These are phyloP conservation scores for Fusarium piperis DNA, from an alignment of 2,329 filamentous ascomycete species.

Conservation along the genomic window DNA sequence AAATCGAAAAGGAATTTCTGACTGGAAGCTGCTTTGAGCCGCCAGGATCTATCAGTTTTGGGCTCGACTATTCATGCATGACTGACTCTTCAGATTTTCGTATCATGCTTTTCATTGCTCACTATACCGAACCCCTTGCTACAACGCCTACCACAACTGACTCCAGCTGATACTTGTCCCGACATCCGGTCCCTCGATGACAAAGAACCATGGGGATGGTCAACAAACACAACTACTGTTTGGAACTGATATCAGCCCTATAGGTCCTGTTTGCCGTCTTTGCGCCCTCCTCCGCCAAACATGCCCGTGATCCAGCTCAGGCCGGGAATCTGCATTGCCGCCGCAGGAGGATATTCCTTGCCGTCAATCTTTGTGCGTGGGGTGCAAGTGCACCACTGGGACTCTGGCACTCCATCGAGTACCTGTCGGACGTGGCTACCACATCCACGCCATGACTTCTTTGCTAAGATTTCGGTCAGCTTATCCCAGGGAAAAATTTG, in stretches of 20 bases:
- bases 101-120: slow-evolving; percentile 10
- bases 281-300: slow-evolving; percentile 26
- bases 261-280: slow-evolving; percentile 34
- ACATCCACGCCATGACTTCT: slow-evolving; percentile 61
- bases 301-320: slow-evolving; percentile 50
- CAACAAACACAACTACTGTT: not conserved
- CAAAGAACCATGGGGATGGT: not conserved
- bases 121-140: not conserved
- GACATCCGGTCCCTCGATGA: not conserved
- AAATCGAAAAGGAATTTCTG: not conserved
- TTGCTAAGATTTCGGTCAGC: slow-evolving; percentile 47
- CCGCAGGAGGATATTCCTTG: slow-evolving; percentile 57
- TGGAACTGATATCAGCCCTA: not conserved
- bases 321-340: slow-evolving; percentile 51
- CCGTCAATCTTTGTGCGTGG: slow-evolving; percentile 55
- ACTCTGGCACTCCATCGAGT: slow-evolving; percentile 55
- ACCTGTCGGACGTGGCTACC: slow-evolving; percentile 58
- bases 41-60: not conserved
- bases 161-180: not conserved
- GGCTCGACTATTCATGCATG: not conserved
- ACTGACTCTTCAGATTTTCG: not conserved
- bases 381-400: slow-evolving; percentile 59
- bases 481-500: not conserved
- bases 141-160: not conserved
- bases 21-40: not conserved